Evolutionary conservation across 176 grass and related monocot species (phyloP).

Genomic region (Triticum urartu): DNA sequence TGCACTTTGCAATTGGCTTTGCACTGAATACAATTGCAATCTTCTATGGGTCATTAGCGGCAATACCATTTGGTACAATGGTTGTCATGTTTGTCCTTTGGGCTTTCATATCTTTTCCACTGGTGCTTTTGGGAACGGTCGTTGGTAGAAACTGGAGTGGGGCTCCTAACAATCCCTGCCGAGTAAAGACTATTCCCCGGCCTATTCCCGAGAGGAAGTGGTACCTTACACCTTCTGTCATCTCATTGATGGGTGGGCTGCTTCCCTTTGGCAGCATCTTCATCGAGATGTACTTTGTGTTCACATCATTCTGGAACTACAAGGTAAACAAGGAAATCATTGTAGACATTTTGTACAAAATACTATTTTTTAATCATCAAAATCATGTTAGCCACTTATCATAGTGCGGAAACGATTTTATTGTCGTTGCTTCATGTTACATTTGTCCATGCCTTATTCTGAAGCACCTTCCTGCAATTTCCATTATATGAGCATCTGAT

Average conservation of each 20-base stretch:
- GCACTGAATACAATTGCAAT: slow-evolving; percentile 91
- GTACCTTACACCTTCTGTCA: slow-evolving; percentile 91
- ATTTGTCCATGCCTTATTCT: not conserved
- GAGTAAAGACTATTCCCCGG: slow-evolving; percentile 96
- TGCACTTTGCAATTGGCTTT: slow-evolving; percentile 90
- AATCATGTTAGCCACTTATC: not conserved
- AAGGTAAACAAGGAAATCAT: slow-evolving; percentile 58
- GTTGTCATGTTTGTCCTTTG: slow-evolving; percentile 91
- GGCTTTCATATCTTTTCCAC: slow-evolving; percentile 96
- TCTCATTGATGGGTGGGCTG: slow-evolving; percentile 89
- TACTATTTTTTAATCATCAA: not conserved
- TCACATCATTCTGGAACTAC: slow-evolving; percentile 99
- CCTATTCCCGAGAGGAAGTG: slow-evolving; percentile 96
- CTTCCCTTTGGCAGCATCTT: slow-evolving; percentile 98
- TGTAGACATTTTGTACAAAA: not conserved
- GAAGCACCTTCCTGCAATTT: slow-evolving; percentile 2
- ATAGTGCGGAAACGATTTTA: not conserved
- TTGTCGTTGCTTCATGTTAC: not conserved
- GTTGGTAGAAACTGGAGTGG: slow-evolving; percentile 97
- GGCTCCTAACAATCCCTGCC: slow-evolving; percentile 94
- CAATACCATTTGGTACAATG: slow-evolving; percentile 97
- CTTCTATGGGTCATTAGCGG: slow-evolving; percentile 91
- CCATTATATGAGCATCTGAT: not conserved
- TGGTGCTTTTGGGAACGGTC: slow-evolving; percentile 86
- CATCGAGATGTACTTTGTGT: slow-evolving; percentile 99